A percentile compares a stretch with the other conserved stretches of the same genome.
These are phyloP conservation scores for Physcomitrellopsis africana DNA, from an alignment of 225 moss, liverwort and hornwort genomes.

Conservation along the genomic window DNA sequence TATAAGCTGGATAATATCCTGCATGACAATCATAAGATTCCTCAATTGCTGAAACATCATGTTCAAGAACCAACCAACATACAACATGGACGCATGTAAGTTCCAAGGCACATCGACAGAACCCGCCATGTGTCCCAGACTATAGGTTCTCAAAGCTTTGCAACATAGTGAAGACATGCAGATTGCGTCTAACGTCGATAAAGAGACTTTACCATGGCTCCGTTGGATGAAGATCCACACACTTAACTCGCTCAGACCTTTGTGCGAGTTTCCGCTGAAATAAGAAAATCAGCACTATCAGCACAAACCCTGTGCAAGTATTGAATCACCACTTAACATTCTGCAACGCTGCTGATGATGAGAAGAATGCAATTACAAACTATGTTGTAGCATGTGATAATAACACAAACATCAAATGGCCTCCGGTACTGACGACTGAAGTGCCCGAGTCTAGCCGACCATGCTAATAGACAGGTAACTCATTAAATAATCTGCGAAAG, in stretches of 20 bases:
- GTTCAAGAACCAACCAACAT: constrained; percentile 13
- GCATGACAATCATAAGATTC: constrained; percentile 25
- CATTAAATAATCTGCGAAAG: too few relatives aligned
- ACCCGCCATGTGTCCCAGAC: too few relatives aligned
- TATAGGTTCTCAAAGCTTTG: background rate
- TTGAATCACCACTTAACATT: background rate
- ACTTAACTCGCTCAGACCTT: constrained; percentile 95
- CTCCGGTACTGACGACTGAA: background rate
- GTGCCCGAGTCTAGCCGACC: too few relatives aligned
- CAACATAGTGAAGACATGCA: background rate
- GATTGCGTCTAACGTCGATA: background rate
- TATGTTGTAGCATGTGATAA: too few relatives aligned
- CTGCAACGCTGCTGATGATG: background rate
- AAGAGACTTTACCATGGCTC: constrained; percentile 82
- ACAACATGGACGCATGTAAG: background rate
- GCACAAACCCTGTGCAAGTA: background rate
- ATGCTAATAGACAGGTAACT: too few relatives aligned
- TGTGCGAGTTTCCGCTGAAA: constrained; percentile 93
- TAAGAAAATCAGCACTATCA: constrained; percentile 14
- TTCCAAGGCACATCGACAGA: background rate
- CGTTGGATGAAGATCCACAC: constrained; percentile 97
- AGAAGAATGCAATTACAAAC: too few relatives aligned
- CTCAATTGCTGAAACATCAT: background rate
- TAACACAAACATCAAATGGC: background rate
- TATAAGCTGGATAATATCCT: constrained; percentile 98